Evolutionary conservation across 495 filamentous ascomycete genomes (phyloP), one percentile per base, ranked within the genome.

Genomic region (Talaromyces wortmannii): DNA sequence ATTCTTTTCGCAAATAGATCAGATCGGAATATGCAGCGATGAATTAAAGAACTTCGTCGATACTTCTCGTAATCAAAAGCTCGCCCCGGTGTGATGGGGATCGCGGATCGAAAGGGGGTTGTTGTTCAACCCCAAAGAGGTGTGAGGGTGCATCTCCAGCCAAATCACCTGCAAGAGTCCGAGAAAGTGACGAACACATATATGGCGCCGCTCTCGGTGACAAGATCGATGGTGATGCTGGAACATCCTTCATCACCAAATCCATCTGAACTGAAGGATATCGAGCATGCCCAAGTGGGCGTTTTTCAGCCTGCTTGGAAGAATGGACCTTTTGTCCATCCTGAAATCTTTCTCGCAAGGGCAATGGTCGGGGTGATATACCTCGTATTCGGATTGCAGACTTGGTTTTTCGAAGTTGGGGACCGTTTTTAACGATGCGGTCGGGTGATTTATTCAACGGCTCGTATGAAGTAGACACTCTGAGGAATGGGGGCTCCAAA

Each of bases 131-230:
- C 8, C 60, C 67, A 56, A 74, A 73, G 13, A 64, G 53, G 13
- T 66, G 62, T 4, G 65, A 57, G 1, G 64, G 57, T 3, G 45
- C 61, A 31, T 62, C 61, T 48, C 71, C 62, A 6, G 68, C 68
- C 12, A 70, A 58, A 45, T 72, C 71, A n/a, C 63, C 65, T 30
- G 67, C 63, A 33, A 66, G 36, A 42, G 68, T 63, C 23, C 63
- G 67, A 30, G 70, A 61, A 16, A 69, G 55, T 11, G 73, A 65
- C 17, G 73, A 69, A 0, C 71, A 63, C 56, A 77, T 56, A 52
- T 79, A 81, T 23, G 69, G 71, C 6, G 70, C 70, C 6, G 78
- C 78, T 49, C 78, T 64, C 5, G 78, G 78, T 4, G 78, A 81
- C 50, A 81, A 77, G 11, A 79, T 48, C 8, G 69, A 70, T 17